Percentiles rank a stretch among this genome's conserved stretches.
phyloP scores from a whole-genome alignment of 108 stramenopile genomes.

The Pinguiococcus pyrenoidosus region DNA sequence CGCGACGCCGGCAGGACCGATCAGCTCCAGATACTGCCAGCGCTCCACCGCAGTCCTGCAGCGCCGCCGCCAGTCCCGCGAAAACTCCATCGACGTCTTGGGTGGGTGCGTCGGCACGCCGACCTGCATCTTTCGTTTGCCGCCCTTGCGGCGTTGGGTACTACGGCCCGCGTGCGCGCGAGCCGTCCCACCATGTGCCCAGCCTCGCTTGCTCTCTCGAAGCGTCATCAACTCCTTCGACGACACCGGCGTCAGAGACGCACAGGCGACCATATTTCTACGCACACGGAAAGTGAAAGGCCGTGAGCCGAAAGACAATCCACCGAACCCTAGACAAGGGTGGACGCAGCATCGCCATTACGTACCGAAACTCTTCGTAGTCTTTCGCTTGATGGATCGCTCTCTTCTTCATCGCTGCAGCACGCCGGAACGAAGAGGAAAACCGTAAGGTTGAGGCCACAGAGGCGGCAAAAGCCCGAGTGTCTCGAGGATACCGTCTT shows the following conservation, averaged over 20 bases:
- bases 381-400: slow-evolving; percentile 16
- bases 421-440: too few relatives aligned
- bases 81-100: background rate
- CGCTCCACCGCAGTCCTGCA: slow-evolving; percentile 8
- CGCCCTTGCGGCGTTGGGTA: background rate
- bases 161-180: background rate
- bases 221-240: slow-evolving; percentile 16
- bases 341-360: slow-evolving; percentile 17
- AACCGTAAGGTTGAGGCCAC: too few relatives aligned
- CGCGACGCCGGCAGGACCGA: slow-evolving; percentile 1
- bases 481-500: too few relatives aligned
- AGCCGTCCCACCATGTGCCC: too few relatives aligned
- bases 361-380: slow-evolving; percentile 24
- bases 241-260: background rate
- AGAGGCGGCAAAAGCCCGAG: too few relatives aligned
- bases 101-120: background rate
- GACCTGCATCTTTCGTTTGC: background rate
- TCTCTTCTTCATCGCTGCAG: slow-evolving; percentile 22
- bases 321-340: slow-evolving; percentile 8
- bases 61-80: slow-evolving; percentile 17
- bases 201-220: slow-evolving; percentile 7
- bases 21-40: background rate
- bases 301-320: background rate
- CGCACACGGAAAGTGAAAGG: background rate
- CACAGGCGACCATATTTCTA: background rate